Percentiles rank a stretch among this genome's conserved stretches.
These are phyloP conservation scores for Miscanthus sacchariflorus DNA, from an alignment of 202 grass and related monocot species.

Conservation along the genomic window DNA sequence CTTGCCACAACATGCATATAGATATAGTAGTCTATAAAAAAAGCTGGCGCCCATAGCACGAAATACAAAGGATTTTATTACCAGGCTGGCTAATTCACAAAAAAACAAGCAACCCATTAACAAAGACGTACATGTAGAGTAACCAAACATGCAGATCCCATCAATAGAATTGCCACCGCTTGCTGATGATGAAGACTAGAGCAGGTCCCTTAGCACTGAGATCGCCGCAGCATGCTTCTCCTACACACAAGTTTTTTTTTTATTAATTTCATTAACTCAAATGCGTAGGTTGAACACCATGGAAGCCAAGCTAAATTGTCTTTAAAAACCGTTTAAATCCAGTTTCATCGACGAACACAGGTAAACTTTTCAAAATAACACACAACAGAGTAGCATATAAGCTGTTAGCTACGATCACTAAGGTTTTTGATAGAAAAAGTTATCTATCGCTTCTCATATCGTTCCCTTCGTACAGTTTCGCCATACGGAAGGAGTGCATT, in stretches of 20 bases:
- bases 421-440: no score
- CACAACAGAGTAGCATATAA: not conserved
- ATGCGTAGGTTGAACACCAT: not conserved
- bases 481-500: no score
- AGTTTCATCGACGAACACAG: not conserved
- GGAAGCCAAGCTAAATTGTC: not conserved
- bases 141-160: not conserved
- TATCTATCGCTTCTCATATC: no score
- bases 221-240: slow-evolving; percentile 61
- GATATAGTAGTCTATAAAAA: not conserved
- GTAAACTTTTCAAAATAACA: not conserved
- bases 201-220: slow-evolving; percentile 51
- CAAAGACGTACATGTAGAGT: not conserved
- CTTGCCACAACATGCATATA: not conserved
- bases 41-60: not conserved
- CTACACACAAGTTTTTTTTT: slow-evolving; percentile 23
- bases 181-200: slow-evolving; percentile 15
- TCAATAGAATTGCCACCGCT: not conserved
- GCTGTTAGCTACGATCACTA: not conserved
- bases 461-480: no score
- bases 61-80: not conserved
- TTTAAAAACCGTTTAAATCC: not conserved
- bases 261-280: not conserved
- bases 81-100: not conserved
- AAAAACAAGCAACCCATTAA: not conserved